Evolutionary conservation across 179 eudicot genomes (phyloP).

Genomic region (Camellia oleifera): DNA sequence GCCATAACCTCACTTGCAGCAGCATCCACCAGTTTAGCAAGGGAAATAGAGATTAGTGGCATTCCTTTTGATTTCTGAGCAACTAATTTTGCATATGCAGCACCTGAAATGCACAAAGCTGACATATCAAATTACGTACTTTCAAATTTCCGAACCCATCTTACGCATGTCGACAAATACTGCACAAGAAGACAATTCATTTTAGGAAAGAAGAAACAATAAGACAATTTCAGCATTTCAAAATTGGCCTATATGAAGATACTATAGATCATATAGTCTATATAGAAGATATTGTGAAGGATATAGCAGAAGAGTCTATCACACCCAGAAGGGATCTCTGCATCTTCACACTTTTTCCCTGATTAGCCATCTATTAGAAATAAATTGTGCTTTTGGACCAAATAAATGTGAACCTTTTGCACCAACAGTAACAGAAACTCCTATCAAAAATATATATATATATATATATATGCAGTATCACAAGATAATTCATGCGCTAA

Average conservation of each 20-base stretch:
- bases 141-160: not conserved
- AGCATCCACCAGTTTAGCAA: constrained; percentile 49
- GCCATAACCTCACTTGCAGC: constrained; percentile 72
- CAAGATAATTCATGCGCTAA: not conserved
- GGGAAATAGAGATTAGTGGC: constrained; percentile 66
- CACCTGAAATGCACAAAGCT: constrained; percentile 33
- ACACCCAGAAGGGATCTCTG: not conserved
- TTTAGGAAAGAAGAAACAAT: constrained; percentile 1
- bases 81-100: constrained; percentile 58
- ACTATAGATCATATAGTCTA: not conserved
- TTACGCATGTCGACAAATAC: not conserved
- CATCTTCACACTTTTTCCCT: not conserved
- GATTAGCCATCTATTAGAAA: not conserved
- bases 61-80: constrained; percentile 84
- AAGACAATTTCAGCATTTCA: not conserved
- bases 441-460: not conserved
- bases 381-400: not conserved
- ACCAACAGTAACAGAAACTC: not conserved
- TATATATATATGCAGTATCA: not conserved
- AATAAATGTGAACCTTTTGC: not conserved
- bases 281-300: not conserved
- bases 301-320: not conserved
- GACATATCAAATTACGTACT: not conserved
- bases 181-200: not conserved
- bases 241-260: not conserved